Evolutionary conservation across 176 grass and related monocot genomes (phyloP).

Genomic region (Ensete ventricosum): DNA sequence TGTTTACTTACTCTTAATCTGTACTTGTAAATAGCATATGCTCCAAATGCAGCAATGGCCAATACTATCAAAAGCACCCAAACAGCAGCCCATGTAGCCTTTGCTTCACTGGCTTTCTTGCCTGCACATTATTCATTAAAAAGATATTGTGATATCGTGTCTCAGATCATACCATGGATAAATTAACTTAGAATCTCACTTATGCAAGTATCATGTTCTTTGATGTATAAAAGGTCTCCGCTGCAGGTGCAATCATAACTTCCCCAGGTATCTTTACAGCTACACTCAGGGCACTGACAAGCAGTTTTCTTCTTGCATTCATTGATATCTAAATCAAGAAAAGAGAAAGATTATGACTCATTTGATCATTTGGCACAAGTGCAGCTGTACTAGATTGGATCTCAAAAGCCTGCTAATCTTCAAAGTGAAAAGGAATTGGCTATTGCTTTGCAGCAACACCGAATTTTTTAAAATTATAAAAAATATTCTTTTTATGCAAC

Average conservation of each 20-base stretch:
- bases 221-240: constrained; percentile 52
- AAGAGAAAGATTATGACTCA: constrained; percentile 1
- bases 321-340: constrained; percentile 40
- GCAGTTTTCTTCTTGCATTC: constrained; percentile 63
- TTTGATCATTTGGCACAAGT: neutral
- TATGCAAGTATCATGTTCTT: constrained; percentile 56
- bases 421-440: too few relatives aligned
- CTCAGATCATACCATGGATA: neutral
- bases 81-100: constrained; percentile 66
- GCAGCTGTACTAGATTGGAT: neutral
- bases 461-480: neutral
- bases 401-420: neutral
- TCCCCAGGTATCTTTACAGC: constrained; percentile 61
- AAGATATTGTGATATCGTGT: neutral
- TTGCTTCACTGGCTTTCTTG: constrained; percentile 51
- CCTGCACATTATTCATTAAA: constrained; percentile 18
- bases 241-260: constrained; percentile 52
- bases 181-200: constrained; percentile 13
- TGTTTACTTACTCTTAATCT: constrained; percentile 57
- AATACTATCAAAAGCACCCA: constrained; percentile 52
- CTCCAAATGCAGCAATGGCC: constrained; percentile 33
- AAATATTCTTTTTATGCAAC: neutral
- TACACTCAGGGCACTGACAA: constrained; percentile 55
- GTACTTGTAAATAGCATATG: constrained; percentile 63
- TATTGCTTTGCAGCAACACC: neutral